Evolutionary conservation across 1,139 yeast genomes (phyloP).

Genomic region (Hemisphaericaspora xylanilytica): DNA sequence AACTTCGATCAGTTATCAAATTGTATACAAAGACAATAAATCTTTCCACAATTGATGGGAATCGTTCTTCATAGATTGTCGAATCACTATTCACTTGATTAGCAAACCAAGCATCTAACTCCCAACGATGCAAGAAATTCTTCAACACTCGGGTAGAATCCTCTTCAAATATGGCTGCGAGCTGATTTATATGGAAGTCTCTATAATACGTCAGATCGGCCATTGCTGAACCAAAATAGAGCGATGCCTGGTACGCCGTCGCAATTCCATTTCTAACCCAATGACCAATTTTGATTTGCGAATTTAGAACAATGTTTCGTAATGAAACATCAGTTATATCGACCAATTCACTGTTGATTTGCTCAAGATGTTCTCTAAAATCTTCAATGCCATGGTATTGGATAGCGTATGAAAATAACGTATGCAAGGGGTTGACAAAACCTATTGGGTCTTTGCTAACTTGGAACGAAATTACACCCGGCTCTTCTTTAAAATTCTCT

Average conservation of each 20-base stretch:
- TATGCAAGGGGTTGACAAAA: conserved; percentile 58
- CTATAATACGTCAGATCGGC: conserved; percentile 36
- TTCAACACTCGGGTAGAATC: conserved; percentile 40
- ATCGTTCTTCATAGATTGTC: conserved; percentile 60
- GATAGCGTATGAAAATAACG: conserved; percentile 47
- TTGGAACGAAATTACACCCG: conserved; percentile 38
- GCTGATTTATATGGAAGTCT: conserved; percentile 59
- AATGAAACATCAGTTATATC: conserved; percentile 55
- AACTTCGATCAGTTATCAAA: conserved; percentile 52
- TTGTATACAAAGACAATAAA: conserved; percentile 56
- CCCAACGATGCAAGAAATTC: conserved; percentile 63
- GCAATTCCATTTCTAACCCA: conserved; percentile 87
- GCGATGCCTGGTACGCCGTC: conserved; percentile 46
- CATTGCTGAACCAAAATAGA: conserved; percentile 34
- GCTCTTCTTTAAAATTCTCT: conserved; percentile 25
- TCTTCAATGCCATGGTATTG: conserved; percentile 28
- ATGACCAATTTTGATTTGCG: conserved; percentile 75
- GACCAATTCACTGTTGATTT: conserved; percentile 28
- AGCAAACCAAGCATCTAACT: conserved; percentile 51
- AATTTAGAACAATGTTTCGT: conserved; percentile 60
- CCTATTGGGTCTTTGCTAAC: conserved; percentile 53
- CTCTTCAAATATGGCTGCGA: conserved; percentile 46
- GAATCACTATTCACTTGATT: conserved; percentile 31
- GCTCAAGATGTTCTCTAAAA: conserved; percentile 18
- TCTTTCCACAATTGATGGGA: conserved; percentile 49